Evolutionary conservation across 805 yeast genomes (phyloP).

Genomic region (Yueomyces sp.): DNA sequence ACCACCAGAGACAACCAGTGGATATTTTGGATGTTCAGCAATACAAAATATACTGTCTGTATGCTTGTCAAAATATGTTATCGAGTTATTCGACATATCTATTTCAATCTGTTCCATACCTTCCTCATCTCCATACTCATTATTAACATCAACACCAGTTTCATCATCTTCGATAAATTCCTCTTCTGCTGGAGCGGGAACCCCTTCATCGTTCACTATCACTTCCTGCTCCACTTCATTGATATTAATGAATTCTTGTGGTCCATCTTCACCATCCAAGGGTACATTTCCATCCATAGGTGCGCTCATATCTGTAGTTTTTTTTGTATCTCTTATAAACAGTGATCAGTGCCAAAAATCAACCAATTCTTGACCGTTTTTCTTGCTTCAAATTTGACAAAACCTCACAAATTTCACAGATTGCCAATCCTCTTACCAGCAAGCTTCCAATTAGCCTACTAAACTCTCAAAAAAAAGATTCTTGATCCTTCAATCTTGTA

Average conservation of each 20-base stretch:
- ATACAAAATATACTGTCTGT: slow-evolving; percentile 75
- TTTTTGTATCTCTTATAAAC: neutral
- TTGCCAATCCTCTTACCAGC: too few species aligned
- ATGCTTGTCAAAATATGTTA: slow-evolving; percentile 81
- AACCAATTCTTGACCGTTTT: neutral
- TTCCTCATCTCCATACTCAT: slow-evolving; percentile 28
- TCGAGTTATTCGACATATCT: slow-evolving; percentile 82
- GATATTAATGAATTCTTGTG: slow-evolving; percentile 26
- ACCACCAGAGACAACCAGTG: slow-evolving; percentile 85
- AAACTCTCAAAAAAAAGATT: too few species aligned
- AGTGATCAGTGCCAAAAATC: neutral
- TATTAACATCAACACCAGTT: slow-evolving; percentile 6
- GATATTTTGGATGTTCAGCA: slow-evolving; percentile 73
- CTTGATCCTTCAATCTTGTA: too few species aligned
- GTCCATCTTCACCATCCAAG: slow-evolving; percentile 5
- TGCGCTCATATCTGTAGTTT: neutral
- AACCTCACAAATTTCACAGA: too few species aligned
- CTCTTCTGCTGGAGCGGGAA: slow-evolving; percentile 13
- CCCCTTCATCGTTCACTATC: slow-evolving; percentile 18
- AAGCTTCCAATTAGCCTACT: too few species aligned
- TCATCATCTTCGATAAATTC: slow-evolving; percentile 23
- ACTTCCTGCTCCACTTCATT: slow-evolving; percentile 34
- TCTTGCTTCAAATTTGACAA: too few species aligned
- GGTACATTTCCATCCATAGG: neutral
- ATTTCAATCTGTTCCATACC: slow-evolving; percentile 45